phyloP scores from a whole-genome alignment of 116 monocot species.

The Posidonia oceanica region DNA sequence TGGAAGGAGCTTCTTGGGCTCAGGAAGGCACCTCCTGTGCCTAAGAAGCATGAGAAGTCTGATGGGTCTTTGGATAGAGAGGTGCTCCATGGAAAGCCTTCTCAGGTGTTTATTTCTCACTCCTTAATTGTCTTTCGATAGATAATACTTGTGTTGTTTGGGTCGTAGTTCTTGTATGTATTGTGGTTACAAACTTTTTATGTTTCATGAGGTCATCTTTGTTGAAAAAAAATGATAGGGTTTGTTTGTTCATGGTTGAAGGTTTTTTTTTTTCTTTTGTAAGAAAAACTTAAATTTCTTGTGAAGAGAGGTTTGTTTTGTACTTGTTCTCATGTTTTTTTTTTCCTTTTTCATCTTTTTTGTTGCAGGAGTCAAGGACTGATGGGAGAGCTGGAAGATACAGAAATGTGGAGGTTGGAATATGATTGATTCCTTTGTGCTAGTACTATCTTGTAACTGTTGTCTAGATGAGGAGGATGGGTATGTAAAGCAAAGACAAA shows the following conservation, averaged over 20 bases:
- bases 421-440: not conserved
- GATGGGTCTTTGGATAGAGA: too few relatives aligned
- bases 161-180: not conserved
- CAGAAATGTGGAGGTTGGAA: too few relatives aligned
- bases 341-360: not conserved
- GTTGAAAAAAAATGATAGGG: too few relatives aligned
- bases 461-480: not conserved
- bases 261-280: not conserved
- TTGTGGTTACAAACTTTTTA: not conserved
- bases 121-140: too few relatives aligned
- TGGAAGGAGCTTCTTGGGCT: conserved; percentile 54
- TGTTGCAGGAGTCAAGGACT: conserved; percentile 1
- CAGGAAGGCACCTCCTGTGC: conserved; percentile 13
- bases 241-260: too few relatives aligned
- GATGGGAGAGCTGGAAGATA: not conserved
- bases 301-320: not conserved
- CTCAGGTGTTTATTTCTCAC: not conserved
- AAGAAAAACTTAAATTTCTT: not conserved
- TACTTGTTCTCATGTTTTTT: not conserved
- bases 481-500: not conserved
- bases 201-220: too few relatives aligned
- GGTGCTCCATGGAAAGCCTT: not conserved
- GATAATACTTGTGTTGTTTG: too few relatives aligned
- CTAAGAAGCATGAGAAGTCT: not conserved
- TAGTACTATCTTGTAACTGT: not conserved